Base-by-base conservation (phyloP, 441 rosid genomes). In the Syzygium syzygioides region DNA sequence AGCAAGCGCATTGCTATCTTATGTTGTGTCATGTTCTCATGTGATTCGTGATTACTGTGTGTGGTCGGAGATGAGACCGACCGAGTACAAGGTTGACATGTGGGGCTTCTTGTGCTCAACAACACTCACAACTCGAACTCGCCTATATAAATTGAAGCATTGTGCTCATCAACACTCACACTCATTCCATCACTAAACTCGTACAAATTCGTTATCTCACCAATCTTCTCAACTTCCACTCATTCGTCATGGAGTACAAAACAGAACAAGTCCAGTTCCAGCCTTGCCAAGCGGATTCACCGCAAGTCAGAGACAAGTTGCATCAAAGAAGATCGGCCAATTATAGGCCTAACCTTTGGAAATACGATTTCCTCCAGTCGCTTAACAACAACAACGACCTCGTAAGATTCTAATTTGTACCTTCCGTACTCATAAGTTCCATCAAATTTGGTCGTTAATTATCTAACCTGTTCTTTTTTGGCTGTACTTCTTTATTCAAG, bases 341-440 rank as follows among this genome's bases (percentile, higher is more conserved):
- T 88, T 94, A 93, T 68, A 92, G 89, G 79, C 94, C 95, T 7
- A 93, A 87, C 91, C 91, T 93, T 85, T 93, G 96, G 96, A 92
- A 91, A 76, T 88, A 90, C 86, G 93, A 91, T 90, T 91, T 94
- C 89, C 83, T 94, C 25, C 93, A 91, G n/a, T 91, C 93, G n/a
- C 94, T 93, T 86, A 4, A n/a, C 34, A 91, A 80, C 89, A 87
- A 87, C 79, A 84, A 86, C 85, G 86, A 91, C 28, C 85, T 9
- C 37, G 96, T 94, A 86, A 86, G 91, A 87, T 88, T 57, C 19
- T 28, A n/a, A 14, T 85, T 37, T 62, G n/a, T 62, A 62, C 68
- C 34, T 62, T n/a, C 34, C 10, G 19, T 1, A 9, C 17, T 6
- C 9, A n/a, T 28, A 18, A n/a, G 34, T 62, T 60, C n/a, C 19